Percentiles rank a stretch among this genome's conserved stretches.
phyloP scores from a whole-genome alignment of 768 basidiomycete species.

The Suillus variegatus region DNA sequence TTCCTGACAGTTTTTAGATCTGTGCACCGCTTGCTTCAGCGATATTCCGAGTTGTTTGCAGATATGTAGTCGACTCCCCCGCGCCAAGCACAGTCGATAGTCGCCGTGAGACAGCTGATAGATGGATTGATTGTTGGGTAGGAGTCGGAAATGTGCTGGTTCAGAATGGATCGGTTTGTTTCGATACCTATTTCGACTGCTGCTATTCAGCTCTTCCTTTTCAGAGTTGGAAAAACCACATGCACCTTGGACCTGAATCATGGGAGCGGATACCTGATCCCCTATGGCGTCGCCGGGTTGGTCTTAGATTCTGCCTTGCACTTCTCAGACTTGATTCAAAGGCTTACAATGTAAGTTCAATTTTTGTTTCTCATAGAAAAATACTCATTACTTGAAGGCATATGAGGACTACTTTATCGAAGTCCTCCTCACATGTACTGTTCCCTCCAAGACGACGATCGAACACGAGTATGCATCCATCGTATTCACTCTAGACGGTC shows the following conservation, averaged over 20 bases:
- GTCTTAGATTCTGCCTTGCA: slow-evolving; percentile 60
- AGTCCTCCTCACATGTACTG: slow-evolving; percentile 53
- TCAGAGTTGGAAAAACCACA: slow-evolving; percentile 64
- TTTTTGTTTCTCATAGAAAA: slow-evolving; percentile 2
- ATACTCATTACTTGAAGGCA: slow-evolving; percentile 33
- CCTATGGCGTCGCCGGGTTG: slow-evolving; percentile 55
- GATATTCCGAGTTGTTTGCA: slow-evolving; percentile 56
- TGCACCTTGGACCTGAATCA: slow-evolving; percentile 52
- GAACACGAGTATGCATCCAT: slow-evolving; percentile 61
- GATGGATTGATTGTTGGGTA: slow-evolving; percentile 74
- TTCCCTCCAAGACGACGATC: slow-evolving; percentile 46
- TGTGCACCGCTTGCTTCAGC: slow-evolving; percentile 43
- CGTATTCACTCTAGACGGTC: slow-evolving; percentile 59
- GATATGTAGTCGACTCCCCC: slow-evolving; percentile 42
- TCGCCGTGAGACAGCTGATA: slow-evolving; percentile 43
- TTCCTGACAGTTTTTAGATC: background rate
- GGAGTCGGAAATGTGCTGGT: slow-evolving; percentile 66
- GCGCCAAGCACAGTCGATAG: slow-evolving; percentile 19
- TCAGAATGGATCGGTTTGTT: slow-evolving; percentile 37
- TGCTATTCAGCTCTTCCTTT: slow-evolving; percentile 3
- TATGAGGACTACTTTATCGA: slow-evolving; percentile 52
- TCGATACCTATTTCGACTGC: background rate
- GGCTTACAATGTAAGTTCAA: slow-evolving; percentile 53
- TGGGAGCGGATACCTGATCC: slow-evolving; percentile 57
- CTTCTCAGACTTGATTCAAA: slow-evolving; percentile 60